Conservation (phyloP, 2,329 filamentous ascomycete species). For the Pseudofabraea citricarpa region DNA sequence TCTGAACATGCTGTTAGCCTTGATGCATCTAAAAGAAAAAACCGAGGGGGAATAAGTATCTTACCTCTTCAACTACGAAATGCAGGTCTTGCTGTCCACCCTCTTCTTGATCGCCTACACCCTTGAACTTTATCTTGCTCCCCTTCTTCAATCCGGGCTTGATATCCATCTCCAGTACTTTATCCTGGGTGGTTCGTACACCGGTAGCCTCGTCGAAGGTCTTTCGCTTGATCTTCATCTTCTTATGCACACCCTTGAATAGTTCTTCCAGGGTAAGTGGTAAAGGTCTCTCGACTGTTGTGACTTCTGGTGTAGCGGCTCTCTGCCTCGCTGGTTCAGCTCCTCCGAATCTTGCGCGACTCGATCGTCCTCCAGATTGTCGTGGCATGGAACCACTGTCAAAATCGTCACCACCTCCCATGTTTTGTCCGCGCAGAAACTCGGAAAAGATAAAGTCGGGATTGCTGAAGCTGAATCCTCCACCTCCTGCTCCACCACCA, state of each 20-base stretch:
- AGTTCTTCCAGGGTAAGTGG: conserved; percentile 83
- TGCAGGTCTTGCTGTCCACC: conserved; percentile 93
- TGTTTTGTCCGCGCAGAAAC: conserved; percentile 60
- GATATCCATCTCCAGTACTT: conserved; percentile 90
- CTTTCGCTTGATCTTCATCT: conserved; percentile 98
- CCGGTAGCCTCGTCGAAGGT: conserved; percentile 76
- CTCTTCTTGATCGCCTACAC: conserved; percentile 96
- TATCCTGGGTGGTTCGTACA: conserved; percentile 82
- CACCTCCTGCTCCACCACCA: conserved; percentile 39
- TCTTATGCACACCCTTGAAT: conserved; percentile 84
- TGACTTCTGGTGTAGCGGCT: conserved; percentile 72
- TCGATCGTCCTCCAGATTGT: conserved; percentile 40
- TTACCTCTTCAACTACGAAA: conserved; percentile 90
- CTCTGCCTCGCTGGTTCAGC: conserved; percentile 32
- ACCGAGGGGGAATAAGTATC: conserved; percentile 23
- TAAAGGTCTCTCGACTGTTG: conserved; percentile 81
- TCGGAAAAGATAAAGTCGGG: conserved; percentile 81
- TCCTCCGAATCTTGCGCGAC: conserved; percentile 34
- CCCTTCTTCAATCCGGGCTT: conserved; percentile 94
- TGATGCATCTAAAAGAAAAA: conserved; percentile 1
- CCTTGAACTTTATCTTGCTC: conserved; percentile 96
- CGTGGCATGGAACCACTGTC: conserved; percentile 47
- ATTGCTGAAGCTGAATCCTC: conserved; percentile 77
- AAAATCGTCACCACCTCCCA: conserved; percentile 36
- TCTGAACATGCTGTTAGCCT: conserved; percentile 53